Conservation (phyloP, 176 grass and related monocot species). For the Puccinellia tenuiflora region DNA sequence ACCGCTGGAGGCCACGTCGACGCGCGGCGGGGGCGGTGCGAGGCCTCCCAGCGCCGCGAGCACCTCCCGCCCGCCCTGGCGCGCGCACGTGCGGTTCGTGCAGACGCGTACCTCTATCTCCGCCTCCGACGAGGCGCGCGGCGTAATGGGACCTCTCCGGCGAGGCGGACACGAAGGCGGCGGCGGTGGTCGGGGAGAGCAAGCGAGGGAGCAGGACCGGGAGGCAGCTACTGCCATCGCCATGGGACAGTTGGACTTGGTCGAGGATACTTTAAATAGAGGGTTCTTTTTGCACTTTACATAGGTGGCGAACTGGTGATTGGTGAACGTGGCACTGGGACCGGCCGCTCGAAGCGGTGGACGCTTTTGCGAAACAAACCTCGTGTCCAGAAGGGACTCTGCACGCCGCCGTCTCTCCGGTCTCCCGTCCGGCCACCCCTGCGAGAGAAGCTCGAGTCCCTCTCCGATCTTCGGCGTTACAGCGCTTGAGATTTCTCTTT, state of each 20-base stretch:
- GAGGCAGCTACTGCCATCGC: neutral
- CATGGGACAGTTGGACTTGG: neutral
- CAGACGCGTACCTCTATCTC: conserved; percentile 59
- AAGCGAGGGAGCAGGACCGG: neutral
- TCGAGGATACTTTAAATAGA: neutral
- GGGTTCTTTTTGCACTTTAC: neutral
- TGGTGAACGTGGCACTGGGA: neutral
- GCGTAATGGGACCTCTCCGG: neutral
- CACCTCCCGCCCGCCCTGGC: conserved; percentile 68
- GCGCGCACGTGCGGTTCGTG: conserved; percentile 81
- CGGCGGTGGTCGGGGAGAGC: neutral
- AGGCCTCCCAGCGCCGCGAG: conserved; percentile 57
- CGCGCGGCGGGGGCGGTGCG: conserved; percentile 46
- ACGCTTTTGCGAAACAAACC: neutral
- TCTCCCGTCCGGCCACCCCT: neutral
- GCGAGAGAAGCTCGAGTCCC: neutral
- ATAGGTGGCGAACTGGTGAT: no score
- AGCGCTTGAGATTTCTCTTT: neutral
- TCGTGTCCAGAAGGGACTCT: no score
- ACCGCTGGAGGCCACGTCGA: conserved; percentile 62
- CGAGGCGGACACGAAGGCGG: neutral
- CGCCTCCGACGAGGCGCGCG: neutral
- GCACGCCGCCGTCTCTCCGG: neutral
- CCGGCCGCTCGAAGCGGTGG: neutral
- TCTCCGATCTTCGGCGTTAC: neutral